Conservation (phyloP, 352 stramenopile species). For the Albugo laibachii region DNA sequence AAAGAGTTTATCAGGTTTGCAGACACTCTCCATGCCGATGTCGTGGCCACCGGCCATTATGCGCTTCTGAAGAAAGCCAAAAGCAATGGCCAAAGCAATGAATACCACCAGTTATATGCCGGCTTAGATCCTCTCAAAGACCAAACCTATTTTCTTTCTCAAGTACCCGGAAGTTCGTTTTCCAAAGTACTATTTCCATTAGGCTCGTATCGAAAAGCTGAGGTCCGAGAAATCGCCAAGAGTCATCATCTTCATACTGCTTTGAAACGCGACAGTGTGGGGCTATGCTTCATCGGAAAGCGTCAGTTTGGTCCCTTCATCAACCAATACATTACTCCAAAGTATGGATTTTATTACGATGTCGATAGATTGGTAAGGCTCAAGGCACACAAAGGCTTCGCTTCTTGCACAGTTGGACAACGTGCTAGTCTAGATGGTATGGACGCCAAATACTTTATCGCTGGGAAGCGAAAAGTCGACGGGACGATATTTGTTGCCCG, state of each 20-base stretch:
- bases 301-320: constrained; percentile 85
- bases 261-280: constrained; percentile 89
- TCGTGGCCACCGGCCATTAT: constrained; percentile 95
- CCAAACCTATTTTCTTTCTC: constrained; percentile 94
- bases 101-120: constrained; percentile 46
- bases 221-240: constrained; percentile 82
- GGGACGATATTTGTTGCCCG: constrained; percentile 74
- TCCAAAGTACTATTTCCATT: constrained; percentile 88
- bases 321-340: constrained; percentile 74
- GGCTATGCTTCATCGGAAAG: constrained; percentile 98
- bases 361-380: constrained; percentile 32
- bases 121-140: constrained; percentile 84
- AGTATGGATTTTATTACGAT: constrained; percentile 63
- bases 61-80: constrained; percentile 33
- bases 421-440: constrained; percentile 80
- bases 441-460: constrained; percentile 80
- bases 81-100: neutral
- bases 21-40: constrained; percentile 65
- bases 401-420: constrained; percentile 87
- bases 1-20: constrained; percentile 89
- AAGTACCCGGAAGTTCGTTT: constrained; percentile 48
- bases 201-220: constrained; percentile 79
- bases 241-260: constrained; percentile 72
- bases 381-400: constrained; percentile 55
- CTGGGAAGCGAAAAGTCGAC: constrained; percentile 49